Conservation (phyloP, 2,329 filamentous ascomycete species). For the Paracorniculantispora psalliotae region DNA sequence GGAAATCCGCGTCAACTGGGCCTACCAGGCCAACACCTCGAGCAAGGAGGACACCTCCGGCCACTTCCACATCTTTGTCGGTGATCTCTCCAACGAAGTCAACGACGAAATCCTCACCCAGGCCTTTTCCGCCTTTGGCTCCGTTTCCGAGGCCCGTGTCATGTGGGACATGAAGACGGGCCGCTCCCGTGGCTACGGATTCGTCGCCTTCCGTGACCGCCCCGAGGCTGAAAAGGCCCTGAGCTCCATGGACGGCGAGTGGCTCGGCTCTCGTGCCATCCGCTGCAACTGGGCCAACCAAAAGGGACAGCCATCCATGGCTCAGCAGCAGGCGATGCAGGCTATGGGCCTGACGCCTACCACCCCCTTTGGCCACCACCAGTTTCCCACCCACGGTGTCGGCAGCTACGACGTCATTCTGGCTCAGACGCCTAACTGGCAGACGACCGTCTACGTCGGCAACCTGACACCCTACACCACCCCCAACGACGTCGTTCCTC, state of each 20-base stretch:
- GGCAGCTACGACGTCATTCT: conserved; percentile 98
- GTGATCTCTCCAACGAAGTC: conserved; percentile 95
- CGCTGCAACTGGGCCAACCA: conserved; percentile 99
- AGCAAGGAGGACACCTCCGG: conserved; percentile 97
- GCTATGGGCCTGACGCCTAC: conserved; percentile 98
- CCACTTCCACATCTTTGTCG: conserved; percentile 98
- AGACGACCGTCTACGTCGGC: conserved; percentile 97
- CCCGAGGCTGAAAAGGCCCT: conserved; percentile 91
- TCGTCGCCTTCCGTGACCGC: conserved; percentile 94
- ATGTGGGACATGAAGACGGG: conserved; percentile 99
- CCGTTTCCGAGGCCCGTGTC: conserved; percentile 92
- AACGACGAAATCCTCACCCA: conserved; percentile 93
- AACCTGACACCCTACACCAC: conserved; percentile 97
- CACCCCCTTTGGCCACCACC: conserved; percentile 92
- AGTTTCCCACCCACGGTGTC: conserved; percentile 94
- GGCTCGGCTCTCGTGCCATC: conserved; percentile 95
- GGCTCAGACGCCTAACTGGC: conserved; percentile 91
- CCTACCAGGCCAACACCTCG: conserved; percentile 90
- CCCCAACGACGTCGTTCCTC: conserved; percentile 90
- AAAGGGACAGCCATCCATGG: conserved; percentile 98
- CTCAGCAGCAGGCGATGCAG: conserved; percentile 94
- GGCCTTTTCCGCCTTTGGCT: conserved; percentile 93
- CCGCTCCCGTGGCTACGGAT: conserved; percentile 93
- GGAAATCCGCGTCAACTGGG: conserved; percentile 99
- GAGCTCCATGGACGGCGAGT: conserved; percentile 98